Evolutionary conservation across 768 basidiomycete genomes (phyloP).

Genomic region (Mycena galericulata): DNA sequence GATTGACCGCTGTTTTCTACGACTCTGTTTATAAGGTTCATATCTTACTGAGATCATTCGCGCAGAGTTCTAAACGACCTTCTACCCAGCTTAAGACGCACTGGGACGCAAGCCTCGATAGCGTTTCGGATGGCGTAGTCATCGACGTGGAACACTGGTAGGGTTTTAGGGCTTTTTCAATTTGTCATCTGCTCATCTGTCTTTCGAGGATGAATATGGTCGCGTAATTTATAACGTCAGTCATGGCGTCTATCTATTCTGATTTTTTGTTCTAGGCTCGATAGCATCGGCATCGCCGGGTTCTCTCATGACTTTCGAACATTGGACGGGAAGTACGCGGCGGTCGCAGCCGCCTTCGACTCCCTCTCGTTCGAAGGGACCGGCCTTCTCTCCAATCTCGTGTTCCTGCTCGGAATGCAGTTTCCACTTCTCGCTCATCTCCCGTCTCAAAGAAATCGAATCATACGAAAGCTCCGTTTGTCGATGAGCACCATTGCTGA

Average conservation of each 20-base stretch:
- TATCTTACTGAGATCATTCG: not conserved
- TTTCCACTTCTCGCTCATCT: conserved; percentile 31
- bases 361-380: conserved; percentile 31
- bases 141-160: conserved; percentile 53
- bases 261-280: conserved; percentile 45
- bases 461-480: conserved; percentile 12
- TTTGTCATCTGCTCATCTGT: not conserved
- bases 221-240: conserved; percentile 42
- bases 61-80: too few species aligned
- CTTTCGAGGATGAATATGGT: conserved; percentile 53
- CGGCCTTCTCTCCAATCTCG: conserved; percentile 14
- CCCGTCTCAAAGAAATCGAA: conserved; percentile 25
- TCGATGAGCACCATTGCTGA: conserved; percentile 32
- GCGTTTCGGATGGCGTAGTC: conserved; percentile 29
- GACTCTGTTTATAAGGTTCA: conserved; percentile 56
- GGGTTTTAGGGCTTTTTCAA: not conserved
- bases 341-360: conserved; percentile 45
- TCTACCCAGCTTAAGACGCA: conserved; percentile 19
- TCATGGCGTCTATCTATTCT: not conserved
- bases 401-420: conserved; percentile 30
- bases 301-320: conserved; percentile 60
- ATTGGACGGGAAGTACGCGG: conserved; percentile 48
- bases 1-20: conserved; percentile 52
- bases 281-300: conserved; percentile 58
- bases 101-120: conserved; percentile 33